Conservation (phyloP, 441 rosid genomes). For the Oxalis stricta region DNA sequence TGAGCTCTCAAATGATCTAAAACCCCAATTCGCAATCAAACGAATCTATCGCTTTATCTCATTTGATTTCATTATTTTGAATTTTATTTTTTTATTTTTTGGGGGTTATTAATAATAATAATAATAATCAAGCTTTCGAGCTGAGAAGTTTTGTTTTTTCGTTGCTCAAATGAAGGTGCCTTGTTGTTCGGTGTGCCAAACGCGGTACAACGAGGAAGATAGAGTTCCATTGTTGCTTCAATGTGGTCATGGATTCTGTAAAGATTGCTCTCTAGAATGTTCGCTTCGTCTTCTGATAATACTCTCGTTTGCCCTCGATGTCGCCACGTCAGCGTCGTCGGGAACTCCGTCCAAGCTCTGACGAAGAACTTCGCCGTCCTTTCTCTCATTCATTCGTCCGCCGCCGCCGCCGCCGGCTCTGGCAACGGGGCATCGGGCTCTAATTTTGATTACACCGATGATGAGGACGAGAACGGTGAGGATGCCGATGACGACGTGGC, state of each 20-base stretch:
- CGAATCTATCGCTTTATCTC: too few relatives aligned
- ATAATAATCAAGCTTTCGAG: too few relatives aligned
- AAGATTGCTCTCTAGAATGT: slow-evolving; percentile 82
- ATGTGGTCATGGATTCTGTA: slow-evolving; percentile 95
- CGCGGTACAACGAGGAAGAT: slow-evolving; percentile 84
- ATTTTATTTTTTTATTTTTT: too few relatives aligned
- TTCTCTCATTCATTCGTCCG: slow-evolving; percentile 51
- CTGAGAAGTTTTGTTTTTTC: too few relatives aligned
- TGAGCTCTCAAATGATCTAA: too few relatives aligned
- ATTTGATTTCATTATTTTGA: too few relatives aligned
- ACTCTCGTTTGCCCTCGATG: slow-evolving; percentile 81
- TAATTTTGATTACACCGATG: slow-evolving; percentile 42
- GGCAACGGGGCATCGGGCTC: too few relatives aligned
- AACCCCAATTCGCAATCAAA: too few relatives aligned
- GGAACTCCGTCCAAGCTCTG: slow-evolving; percentile 80
- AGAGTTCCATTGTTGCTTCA: slow-evolving; percentile 81
- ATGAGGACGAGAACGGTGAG: slow-evolving; percentile 17
- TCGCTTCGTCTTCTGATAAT: slow-evolving; percentile 70
- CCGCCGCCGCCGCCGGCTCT: slow-evolving; percentile 18
- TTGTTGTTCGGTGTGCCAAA: slow-evolving; percentile 90
- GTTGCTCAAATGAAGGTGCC: slow-evolving; percentile 80
- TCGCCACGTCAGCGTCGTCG: slow-evolving; percentile 78
- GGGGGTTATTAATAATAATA: too few relatives aligned
- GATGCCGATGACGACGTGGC: slow-evolving; percentile 25
- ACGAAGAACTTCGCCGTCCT: slow-evolving; percentile 81